Base-by-base conservation (phyloP, 106 monocot genomes). In the Dioscorea zingiberensis region DNA sequence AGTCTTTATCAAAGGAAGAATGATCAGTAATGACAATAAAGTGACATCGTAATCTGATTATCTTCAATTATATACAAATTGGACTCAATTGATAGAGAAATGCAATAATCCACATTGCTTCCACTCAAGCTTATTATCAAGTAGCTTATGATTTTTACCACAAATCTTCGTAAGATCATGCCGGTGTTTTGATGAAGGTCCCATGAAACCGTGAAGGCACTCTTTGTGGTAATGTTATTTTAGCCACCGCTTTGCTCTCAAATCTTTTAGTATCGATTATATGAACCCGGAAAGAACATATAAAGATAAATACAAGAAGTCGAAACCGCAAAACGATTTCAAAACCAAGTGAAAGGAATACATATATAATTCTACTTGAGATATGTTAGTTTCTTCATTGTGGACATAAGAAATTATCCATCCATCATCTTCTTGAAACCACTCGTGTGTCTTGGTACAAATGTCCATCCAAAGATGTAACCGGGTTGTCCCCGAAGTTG, bases 341-440 rank as follows among this genome's bases (percentile, higher is more conserved):
- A 10, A 38, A 38, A 38, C 38, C 10, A 10, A 38, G 38, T 2
- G 10, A 38, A 38, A 38, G 4, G 10, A 38, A 38, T 38, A 2
- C 6, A 38, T 38, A 2, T n/a, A 38, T 38, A 38, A 38, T 6
- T 70, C 69, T 76, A 77, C 84, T 63, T 85, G 76, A 53, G 84
- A 85, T 59, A 44, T 58, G 63, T 80, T 67, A 8, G 80, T 55
- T 6, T 76, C 55, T 70, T 84, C 84, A 32, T 69, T 19, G 27
- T 80, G 84, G 51, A 84, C 70, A 67, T 73, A 80, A 24, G 76
- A 66, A 12, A 84, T 64, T 61, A 84, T 46, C 84, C 84, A 84
- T 13, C 84, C 84, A 56, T 80, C 76, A 59, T 80, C 84, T 77
- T 85, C 84, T n/a, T 63, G 64, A 44, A 13, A 26, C 49, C 64